Base-by-base conservation (phyloP, 2,329 filamentous ascomycete species). In the Fusarium scirpi region DNA sequence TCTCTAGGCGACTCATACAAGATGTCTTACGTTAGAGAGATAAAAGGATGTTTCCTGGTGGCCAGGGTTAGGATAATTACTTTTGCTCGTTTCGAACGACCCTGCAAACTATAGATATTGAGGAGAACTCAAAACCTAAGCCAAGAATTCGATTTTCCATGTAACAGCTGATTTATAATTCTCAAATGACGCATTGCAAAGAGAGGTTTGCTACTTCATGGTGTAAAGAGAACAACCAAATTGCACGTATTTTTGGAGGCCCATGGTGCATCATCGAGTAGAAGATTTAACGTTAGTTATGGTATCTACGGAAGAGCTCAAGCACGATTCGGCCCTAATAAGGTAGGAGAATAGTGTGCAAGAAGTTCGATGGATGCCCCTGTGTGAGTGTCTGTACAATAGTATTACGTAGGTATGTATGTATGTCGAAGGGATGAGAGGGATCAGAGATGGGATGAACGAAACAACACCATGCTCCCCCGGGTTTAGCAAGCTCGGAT, bases 401-500 rank as follows among this genome's bases (percentile, higher is more conserved):
- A 43, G 24, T 3, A 22, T 40, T 53, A 41, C 24, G 54, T 29
- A 46, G 44, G 24, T 15, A 15, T 52, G 57, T 49, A 64, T 66
- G 68, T 46, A 43, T 32, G 18, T 16, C 24, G 34, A 38, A 38
- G 34, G 18, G 34, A 38, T 41, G 13, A 40, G 40, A 62, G 61
- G 56, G 48, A 73, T 62, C 65, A 45, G 57, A 70, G 58, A 64
- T 43, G 63, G 59, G 65, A 74, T 60, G 69, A 62, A 62, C 54
- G 53, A 68, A 65, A 60, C 63, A 63, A 44, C 29, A 60, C 69
- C 66, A 64, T 75, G 65, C 49, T 67, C 40, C 61, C 58, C 62
- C 38, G 45, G 63, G 59, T 47, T 58, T 62, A 64, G 45, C 34
- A 53, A 69, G 65, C 65, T 70, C 62, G 53, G 62, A 74, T 62